Conservation (phyloP, 139 green algal species). For the Tetratostichococcus sp. region DNA sequence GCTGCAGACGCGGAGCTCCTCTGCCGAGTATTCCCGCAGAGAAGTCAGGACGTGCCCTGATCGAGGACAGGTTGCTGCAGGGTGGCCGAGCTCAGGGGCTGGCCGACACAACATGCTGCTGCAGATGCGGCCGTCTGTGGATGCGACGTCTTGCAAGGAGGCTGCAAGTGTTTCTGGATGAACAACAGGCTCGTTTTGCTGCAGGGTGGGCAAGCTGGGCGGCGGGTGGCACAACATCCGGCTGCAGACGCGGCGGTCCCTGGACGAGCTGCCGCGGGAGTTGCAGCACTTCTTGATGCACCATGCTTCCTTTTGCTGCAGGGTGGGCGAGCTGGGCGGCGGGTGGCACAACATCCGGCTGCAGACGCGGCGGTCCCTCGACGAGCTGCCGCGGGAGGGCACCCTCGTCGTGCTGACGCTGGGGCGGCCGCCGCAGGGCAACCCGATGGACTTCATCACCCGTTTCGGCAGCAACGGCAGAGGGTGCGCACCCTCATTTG, state of each 20-base stretch:
- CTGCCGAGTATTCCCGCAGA: no score
- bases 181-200: no score
- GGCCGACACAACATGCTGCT: no score
- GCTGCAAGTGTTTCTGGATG: no score
- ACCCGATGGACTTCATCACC: constrained; percentile 10
- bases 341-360: constrained; percentile 28
- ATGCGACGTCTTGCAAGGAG: no score
- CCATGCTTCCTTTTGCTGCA: no score
- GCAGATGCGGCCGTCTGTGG: no score
- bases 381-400: neutral
- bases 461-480: neutral
- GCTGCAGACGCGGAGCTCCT: no score
- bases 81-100: no score
- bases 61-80: no score
- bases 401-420: constrained; percentile 6
- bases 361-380: neutral
- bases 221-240: constrained; percentile 26
- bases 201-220: constrained; percentile 8
- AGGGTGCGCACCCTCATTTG: neutral
- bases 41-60: no score
- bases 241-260: constrained; percentile 2
- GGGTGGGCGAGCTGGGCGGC: constrained; percentile 26
- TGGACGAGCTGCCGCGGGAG: neutral
- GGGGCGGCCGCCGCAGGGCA: constrained; percentile 7
- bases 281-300: no score